Evolutionary conservation across 1,284 basidiomycete species (phyloP), one percentile per base, ranked within the genome.

Genomic region (Kalmanozyma brasiliensis): DNA sequence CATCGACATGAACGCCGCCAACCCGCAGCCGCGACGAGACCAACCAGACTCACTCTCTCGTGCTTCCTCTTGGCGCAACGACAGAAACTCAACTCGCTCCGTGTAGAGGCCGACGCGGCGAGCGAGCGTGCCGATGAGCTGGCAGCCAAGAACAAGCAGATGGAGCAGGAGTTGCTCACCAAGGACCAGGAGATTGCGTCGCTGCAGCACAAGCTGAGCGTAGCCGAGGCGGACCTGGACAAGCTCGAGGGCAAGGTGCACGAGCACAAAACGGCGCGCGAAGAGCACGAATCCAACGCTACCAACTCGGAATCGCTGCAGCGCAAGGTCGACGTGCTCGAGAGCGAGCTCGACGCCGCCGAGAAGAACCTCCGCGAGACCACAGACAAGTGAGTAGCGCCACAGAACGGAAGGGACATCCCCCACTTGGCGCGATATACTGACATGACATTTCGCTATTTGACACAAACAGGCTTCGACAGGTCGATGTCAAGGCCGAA

Each of bases 401-500:
- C 29, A 48, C 26, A 42, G 14, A 45, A 6, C 19, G 3, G 10
- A 22, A 23, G n/a, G n/a, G n/a, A n/a, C n/a, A n/a, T n/a, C n/a
- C n/a, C n/a, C n/a, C n/a, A n/a, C n/a, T n/a, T n/a, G n/a, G n/a
- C n/a, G n/a, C n/a, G n/a, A n/a, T n/a, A n/a, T n/a, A n/a, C n/a
- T n/a, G n/a, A n/a, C n/a, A n/a, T n/a, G n/a, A n/a, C n/a, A n/a
- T n/a, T n/a, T n/a, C n/a, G n/a, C n/a, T n/a, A n/a, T n/a, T n/a
- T 29, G 26, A 29, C 26, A 11, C 6, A 37, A n/a, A 32, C 79
- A 98, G 94, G 84, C 87, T 99, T 76, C 88, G 96, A 74, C 93
- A 97, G 83, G 93, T 95, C 57, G 96, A 99, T 83, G 91, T 98
- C 84, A 98, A 98, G 86, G 94, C 96, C 20, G 96, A 99, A 84